A percentile compares a stretch with the other conserved stretches of the same genome.
phyloP scores from a whole-genome alignment of 2,329 filamentous ascomycete genomes.

The Fusarium austroafricanum region DNA sequence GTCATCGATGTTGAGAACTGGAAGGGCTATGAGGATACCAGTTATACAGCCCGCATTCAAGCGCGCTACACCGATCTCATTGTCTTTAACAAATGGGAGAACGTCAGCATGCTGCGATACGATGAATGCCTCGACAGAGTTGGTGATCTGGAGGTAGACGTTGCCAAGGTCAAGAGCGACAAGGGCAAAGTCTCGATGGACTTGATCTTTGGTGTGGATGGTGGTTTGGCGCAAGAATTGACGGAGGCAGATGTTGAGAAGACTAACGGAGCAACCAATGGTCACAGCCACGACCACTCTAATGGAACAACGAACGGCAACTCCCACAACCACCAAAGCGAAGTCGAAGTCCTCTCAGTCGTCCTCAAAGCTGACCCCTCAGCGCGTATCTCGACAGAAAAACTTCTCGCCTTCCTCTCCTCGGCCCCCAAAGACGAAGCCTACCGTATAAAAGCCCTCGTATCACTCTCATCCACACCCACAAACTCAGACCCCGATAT shows the following conservation, averaged over 20 bases:
- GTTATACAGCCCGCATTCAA: conserved; percentile 88
- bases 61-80: conserved; percentile 91
- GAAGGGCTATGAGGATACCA: conserved; percentile 91
- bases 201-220: conserved; percentile 88
- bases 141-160: conserved; percentile 82
- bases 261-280: conserved; percentile 44
- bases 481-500: conserved; percentile 63
- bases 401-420: conserved; percentile 75
- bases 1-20: conserved; percentile 97
- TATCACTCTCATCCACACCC: conserved; percentile 61
- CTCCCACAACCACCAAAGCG: conserved; percentile 74
- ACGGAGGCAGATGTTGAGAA: conserved; percentile 54
- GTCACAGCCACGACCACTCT: conserved; percentile 5
- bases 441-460: conserved; percentile 88
- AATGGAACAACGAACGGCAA: conserved; percentile 57
- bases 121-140: conserved; percentile 83
- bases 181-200: conserved; percentile 82
- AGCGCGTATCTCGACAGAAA: conserved; percentile 64
- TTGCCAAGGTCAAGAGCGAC: conserved; percentile 86
- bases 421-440: conserved; percentile 90
- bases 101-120: conserved; percentile 76
- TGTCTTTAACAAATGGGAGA: conserved; percentile 94
- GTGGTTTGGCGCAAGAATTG: conserved; percentile 73
- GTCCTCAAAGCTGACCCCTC: conserved; percentile 64
- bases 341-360: conserved; percentile 93